Percentiles rank a stretch among this genome's conserved stretches.
Evolutionary conservation across 768 basidiomycete genomes (phyloP).

Genomic region (Naganishia kalamii): DNA sequence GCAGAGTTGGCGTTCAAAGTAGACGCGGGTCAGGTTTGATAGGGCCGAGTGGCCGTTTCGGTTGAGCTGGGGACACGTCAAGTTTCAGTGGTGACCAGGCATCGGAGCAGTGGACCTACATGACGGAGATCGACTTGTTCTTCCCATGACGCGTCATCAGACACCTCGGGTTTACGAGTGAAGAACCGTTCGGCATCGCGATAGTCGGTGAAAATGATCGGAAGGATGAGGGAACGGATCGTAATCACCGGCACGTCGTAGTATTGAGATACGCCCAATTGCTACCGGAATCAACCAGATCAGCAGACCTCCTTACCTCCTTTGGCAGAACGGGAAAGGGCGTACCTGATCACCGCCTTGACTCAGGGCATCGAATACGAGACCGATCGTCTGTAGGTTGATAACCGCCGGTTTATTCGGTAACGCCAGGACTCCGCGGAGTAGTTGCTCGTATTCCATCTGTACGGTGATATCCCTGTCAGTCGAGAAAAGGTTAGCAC

Average conservation of each 20-base stretch:
- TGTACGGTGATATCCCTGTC: neutral
- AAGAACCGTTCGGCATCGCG: neutral
- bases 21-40: slow-evolving; percentile 14
- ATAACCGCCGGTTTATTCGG: slow-evolving; percentile 40
- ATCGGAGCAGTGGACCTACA: slow-evolving; percentile 27
- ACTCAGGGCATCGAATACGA: neutral
- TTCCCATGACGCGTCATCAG: neutral
- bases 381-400: slow-evolving; percentile 27
- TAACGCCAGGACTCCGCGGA: slow-evolving; percentile 34
- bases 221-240: slow-evolving; percentile 35
- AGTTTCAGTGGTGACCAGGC: neutral
- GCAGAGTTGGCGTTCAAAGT: slow-evolving; percentile 14
- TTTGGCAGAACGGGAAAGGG: no score
- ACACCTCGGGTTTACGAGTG: neutral
- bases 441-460: slow-evolving; percentile 34
- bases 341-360: slow-evolving; percentile 10
- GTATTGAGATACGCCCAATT: slow-evolving; percentile 32
- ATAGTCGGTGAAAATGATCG: slow-evolving; percentile 27
- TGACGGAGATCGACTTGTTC: slow-evolving; percentile 17
- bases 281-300: neutral
- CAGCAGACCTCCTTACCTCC: neutral
- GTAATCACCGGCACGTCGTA: slow-evolving; percentile 42
- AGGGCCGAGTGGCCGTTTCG: neutral
- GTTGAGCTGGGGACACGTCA: neutral
- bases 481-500: neutral